phyloP scores from a whole-genome alignment of 352 stramenopile genomes.

The Phytophthora constricta region DNA sequence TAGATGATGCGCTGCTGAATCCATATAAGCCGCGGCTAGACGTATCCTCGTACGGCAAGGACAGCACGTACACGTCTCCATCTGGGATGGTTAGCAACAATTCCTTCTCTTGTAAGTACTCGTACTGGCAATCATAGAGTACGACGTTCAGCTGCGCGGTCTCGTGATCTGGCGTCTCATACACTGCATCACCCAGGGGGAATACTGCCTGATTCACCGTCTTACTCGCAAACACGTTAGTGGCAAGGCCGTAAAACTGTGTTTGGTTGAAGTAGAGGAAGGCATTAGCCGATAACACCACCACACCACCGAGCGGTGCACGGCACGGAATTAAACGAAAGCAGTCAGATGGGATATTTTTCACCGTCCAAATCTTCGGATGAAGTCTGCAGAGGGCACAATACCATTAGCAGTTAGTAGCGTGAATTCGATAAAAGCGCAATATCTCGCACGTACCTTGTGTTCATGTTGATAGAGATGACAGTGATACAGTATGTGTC shows the following conservation, averaged over 20 bases:
- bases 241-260: constrained; percentile 78
- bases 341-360: constrained; percentile 82
- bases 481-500: constrained; percentile 88
- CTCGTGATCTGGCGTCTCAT: constrained; percentile 61
- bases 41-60: constrained; percentile 64
- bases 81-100: constrained; percentile 65
- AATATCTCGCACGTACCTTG: constrained; percentile 37
- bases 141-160: constrained; percentile 61
- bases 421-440: not conserved
- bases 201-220: constrained; percentile 81
- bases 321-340: constrained; percentile 78
- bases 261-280: constrained; percentile 91
- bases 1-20: constrained; percentile 24
- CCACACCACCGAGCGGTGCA: constrained; percentile 71
- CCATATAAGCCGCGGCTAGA: constrained; percentile 44
- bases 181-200: constrained; percentile 66
- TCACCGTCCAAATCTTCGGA: constrained; percentile 88
- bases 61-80: constrained; percentile 72
- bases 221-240: constrained; percentile 75
- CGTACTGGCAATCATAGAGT: constrained; percentile 72
- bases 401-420: not conserved
- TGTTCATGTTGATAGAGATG: constrained; percentile 90
- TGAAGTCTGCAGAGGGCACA: constrained; percentile 53
- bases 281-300: constrained; percentile 81
- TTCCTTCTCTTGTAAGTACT: constrained; percentile 76